These are phyloP conservation scores for Pythium guiyangense DNA, from an alignment of 352 stramenopile genomes.

Conservation along the genomic window DNA sequence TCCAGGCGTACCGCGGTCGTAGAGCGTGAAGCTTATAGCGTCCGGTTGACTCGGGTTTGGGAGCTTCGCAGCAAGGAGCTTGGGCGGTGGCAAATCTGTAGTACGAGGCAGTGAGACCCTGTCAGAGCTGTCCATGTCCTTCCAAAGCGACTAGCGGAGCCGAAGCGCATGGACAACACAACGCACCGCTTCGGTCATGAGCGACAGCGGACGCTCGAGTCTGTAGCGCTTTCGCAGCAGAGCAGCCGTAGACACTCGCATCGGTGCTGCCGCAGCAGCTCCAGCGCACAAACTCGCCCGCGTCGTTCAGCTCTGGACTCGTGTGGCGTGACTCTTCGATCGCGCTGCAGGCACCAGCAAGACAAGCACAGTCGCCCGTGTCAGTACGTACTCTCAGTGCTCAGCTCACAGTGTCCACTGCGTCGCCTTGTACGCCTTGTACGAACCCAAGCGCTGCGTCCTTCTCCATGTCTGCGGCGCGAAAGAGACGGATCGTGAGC, in stretches of 20 bases:
- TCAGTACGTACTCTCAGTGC: neutral
- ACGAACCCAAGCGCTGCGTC: conserved; percentile 22
- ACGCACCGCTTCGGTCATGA: conserved; percentile 2
- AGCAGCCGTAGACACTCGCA: conserved; percentile 52
- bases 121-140: neutral
- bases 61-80: conserved; percentile 37
- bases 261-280: conserved; percentile 54
- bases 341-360: conserved; percentile 6
- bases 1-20: conserved; percentile 34
- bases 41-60: conserved; percentile 11
- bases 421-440: neutral
- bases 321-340: conserved; percentile 39
- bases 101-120: neutral
- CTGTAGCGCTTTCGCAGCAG: conserved; percentile 7
- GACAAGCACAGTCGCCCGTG: neutral
- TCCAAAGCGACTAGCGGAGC: neutral
- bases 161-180: neutral
- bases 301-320: conserved; percentile 48
- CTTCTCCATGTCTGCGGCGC: conserved; percentile 35
- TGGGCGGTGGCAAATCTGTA: conserved; percentile 22
- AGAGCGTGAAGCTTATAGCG: conserved; percentile 36
- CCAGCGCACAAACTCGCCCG: conserved; percentile 56
- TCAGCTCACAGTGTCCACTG: too few relatives aligned
- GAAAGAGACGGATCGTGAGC: conserved; percentile 39
- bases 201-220: neutral